These are phyloP conservation scores for Earliella scabrosa DNA, from an alignment of 1,284 basidiomycete genomes.

Conservation along the genomic window DNA sequence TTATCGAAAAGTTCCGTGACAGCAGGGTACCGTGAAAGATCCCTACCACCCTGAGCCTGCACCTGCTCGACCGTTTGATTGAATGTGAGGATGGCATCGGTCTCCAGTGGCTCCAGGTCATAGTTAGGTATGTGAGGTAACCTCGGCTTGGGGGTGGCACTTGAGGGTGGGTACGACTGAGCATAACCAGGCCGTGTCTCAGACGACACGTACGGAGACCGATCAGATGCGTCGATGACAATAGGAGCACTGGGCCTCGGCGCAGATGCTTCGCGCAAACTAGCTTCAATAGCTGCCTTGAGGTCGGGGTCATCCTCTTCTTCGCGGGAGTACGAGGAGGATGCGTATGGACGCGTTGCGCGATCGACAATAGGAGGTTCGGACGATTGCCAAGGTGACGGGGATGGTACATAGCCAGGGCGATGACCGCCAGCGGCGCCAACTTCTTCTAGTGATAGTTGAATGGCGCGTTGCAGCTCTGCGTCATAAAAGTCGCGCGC, in stretches of 20 bases:
- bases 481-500: slow-evolving; percentile 79
- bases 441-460: slow-evolving; percentile 87
- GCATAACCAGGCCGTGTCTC: slow-evolving; percentile 29
- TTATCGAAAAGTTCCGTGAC: slow-evolving; percentile 86
- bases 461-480: slow-evolving; percentile 93
- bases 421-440: slow-evolving; percentile 53
- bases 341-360: slow-evolving; percentile 32
- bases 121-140: slow-evolving; percentile 66
- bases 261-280: slow-evolving; percentile 83
- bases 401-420: slow-evolving; percentile 72
- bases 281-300: slow-evolving; percentile 94
- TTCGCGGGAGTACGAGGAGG: slow-evolving; percentile 49
- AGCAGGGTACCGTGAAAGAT: slow-evolving; percentile 81
- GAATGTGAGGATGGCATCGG: slow-evolving; percentile 87
- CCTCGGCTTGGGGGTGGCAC: slow-evolving; percentile 46
- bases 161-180: slow-evolving; percentile 42
- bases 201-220: slow-evolving; percentile 21
- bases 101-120: slow-evolving; percentile 80
- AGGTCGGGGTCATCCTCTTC: slow-evolving; percentile 95
- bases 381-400: slow-evolving; percentile 61
- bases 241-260: slow-evolving; percentile 81
- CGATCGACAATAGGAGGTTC: slow-evolving; percentile 78
- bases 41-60: slow-evolving; percentile 76
- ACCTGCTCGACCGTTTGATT: slow-evolving; percentile 89
- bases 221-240: slow-evolving; percentile 53